Base-by-base conservation (phyloP, 2,329 filamentous ascomycete genomes). In the Sordariomycetes sp. region DNA sequence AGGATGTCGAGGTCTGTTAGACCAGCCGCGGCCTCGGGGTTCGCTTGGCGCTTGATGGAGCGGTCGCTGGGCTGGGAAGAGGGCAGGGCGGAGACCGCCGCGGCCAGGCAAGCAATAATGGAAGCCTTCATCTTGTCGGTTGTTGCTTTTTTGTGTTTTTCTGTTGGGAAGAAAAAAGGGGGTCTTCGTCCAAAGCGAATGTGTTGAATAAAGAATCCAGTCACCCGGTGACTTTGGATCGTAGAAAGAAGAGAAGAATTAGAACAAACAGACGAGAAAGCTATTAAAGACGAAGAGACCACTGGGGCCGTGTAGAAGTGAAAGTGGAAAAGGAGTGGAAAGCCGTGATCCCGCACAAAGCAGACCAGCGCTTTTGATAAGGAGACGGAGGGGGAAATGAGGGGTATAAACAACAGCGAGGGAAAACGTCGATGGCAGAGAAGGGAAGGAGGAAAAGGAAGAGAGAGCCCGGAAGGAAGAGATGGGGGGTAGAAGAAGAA, bases 1-100 rank as follows among this genome's bases (percentile, higher is more conserved):
- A 83, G 70, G 62, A 83, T 81, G 61, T 82, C 80, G 32, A 79
- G 69, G 63, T 83, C 80, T 14, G 69, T 71, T 50, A 82, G 69
- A 32, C 78, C 78, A 2, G 72, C 66, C 14, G 74, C 74, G 8
- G 71, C 71, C 3, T 76, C 78, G 3, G 73, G 74, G 5, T 71
- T 73, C 61, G 78, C 78, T 66, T 81, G 79, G 57, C 79, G 76
- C 69, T 74, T 79, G 61, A 74, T 71, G 55, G 76, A 64, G 58
- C 8, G 28, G 28, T 72, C 67, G 67, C 77, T 75, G 62, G 66
- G 66, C 81, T 77, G 58, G 68, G 65, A 40, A 64, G 60, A n/a
- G 68, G 79, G 79, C 48, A 79, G 65, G 25, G 79, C 79, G n/a
- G 72, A 72, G 57, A 73, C 73, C 28, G 74, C 65, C 59, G 75